Conservation (phyloP, 2,329 filamentous ascomycete genomes). For the Stemphylium lycopersici region DNA sequence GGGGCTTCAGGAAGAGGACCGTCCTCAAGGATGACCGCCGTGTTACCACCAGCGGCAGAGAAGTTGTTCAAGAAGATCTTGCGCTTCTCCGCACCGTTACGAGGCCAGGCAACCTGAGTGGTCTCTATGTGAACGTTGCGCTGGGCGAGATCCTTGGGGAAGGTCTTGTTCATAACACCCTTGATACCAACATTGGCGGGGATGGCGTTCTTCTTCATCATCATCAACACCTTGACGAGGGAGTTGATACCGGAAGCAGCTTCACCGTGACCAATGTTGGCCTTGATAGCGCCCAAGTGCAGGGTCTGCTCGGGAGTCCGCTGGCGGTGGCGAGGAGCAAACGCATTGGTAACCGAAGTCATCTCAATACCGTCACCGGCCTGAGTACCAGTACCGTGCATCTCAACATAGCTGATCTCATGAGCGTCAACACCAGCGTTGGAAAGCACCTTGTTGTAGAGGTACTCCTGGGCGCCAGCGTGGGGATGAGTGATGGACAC, state of each 20-base stretch:
- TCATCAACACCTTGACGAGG: conserved; percentile 59
- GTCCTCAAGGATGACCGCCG: conserved; percentile 59
- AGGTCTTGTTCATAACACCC: conserved; percentile 61
- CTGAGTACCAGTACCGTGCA: conserved; percentile 89
- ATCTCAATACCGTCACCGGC: conserved; percentile 85
- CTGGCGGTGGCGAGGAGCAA: conserved; percentile 61
- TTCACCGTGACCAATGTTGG: conserved; percentile 62
- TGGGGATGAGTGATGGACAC: conserved; percentile 86
- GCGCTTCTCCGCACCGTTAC: conserved; percentile 56
- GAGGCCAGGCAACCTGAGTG: conserved; percentile 53
- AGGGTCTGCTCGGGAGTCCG: conserved; percentile 58
- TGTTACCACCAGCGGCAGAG: conserved; percentile 61
- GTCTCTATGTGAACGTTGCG: conserved; percentile 61
- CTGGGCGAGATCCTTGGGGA: conserved; percentile 59
- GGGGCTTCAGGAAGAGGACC: conserved; percentile 53
- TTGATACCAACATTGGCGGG: conserved; percentile 63
- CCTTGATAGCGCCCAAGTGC: conserved; percentile 62
- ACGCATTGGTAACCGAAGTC: conserved; percentile 72
- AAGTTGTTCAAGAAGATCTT: conserved; percentile 62
- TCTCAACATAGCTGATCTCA: conserved; percentile 83
- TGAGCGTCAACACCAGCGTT: conserved; percentile 76
- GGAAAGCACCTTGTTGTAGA: conserved; percentile 73
- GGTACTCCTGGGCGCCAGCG: conserved; percentile 72
- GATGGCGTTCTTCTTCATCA: conserved; percentile 61
- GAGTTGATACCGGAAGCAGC: conserved; percentile 62